These are phyloP conservation scores for Boechera retrofracta DNA, from an alignment of 345 rosid species.

Conservation along the genomic window DNA sequence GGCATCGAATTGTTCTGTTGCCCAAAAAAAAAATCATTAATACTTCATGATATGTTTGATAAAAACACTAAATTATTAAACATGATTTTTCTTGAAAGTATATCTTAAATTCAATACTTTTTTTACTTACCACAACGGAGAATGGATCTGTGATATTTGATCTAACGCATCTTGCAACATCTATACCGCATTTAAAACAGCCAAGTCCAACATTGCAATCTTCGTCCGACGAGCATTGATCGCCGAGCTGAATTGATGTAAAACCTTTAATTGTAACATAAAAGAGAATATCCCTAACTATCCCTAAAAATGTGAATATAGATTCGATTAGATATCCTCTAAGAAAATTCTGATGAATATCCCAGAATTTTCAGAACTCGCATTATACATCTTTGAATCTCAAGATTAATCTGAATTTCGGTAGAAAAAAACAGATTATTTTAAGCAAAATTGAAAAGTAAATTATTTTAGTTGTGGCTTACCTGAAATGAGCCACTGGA, in stretches of 20 bases:
- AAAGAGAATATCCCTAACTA: background rate
- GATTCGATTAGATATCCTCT: background rate
- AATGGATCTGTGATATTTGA: constrained; percentile 51
- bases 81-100: background rate
- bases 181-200: constrained; percentile 46
- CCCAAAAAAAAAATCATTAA: background rate
- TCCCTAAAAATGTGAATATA: background rate
- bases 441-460: background rate
- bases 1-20: constrained; percentile 59
- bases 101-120: background rate
- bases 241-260: constrained; percentile 37
- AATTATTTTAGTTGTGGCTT: background rate
- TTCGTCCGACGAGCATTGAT: constrained; percentile 45
- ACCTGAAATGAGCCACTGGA: constrained; percentile 30
- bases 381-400: constrained; percentile 16
- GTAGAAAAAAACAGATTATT: background rate
- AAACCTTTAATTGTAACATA: constrained; percentile 1
- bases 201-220: constrained; percentile 49
- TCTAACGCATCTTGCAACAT: constrained; percentile 53
- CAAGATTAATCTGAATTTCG: constrained; percentile 7
- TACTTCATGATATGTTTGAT: background rate
- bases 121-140: constrained; percentile 45
- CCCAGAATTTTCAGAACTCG: background rate
- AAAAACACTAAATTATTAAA: background rate
- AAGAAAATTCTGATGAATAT: background rate